phyloP scores from a whole-genome alignment of 2,329 filamentous ascomycete species.

The Trichoderma sp. region DNA sequence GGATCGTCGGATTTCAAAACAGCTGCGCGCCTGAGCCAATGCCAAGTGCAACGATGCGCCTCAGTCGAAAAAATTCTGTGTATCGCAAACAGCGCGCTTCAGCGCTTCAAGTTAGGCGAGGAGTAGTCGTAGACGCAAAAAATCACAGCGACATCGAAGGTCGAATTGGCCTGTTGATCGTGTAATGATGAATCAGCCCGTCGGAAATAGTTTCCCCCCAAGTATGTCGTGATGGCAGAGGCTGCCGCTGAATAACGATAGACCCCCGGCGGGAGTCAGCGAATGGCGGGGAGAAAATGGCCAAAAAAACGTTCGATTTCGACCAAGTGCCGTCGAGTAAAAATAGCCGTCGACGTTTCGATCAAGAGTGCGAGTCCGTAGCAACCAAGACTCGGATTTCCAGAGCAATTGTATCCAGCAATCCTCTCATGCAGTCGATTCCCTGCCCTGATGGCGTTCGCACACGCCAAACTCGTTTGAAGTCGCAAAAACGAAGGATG shows the following conservation, averaged over 20 bases:
- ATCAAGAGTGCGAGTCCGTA: not conserved
- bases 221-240: not conserved
- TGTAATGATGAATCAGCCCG: not conserved
- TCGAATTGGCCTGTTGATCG: not conserved
- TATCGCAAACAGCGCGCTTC: constrained; percentile 2
- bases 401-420: not conserved
- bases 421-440: not conserved
- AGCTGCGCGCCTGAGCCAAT: not conserved
- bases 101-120: not conserved
- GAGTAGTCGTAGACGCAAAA: not conserved
- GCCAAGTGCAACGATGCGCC: not conserved
- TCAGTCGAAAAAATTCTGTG: not conserved
- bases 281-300: not conserved
- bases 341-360: not conserved
- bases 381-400: not conserved
- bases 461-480: not conserved
- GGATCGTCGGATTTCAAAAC: not conserved
- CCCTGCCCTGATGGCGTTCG: not conserved
- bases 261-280: not conserved
- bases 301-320: not conserved
- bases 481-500: not conserved
- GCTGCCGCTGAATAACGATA: not conserved
- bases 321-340: not conserved
- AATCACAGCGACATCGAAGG: not conserved
- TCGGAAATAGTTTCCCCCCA: not conserved